Evolutionary conservation across 208 protist genomes (phyloP).

Genomic region (Acanthamoeba sp.): DNA sequence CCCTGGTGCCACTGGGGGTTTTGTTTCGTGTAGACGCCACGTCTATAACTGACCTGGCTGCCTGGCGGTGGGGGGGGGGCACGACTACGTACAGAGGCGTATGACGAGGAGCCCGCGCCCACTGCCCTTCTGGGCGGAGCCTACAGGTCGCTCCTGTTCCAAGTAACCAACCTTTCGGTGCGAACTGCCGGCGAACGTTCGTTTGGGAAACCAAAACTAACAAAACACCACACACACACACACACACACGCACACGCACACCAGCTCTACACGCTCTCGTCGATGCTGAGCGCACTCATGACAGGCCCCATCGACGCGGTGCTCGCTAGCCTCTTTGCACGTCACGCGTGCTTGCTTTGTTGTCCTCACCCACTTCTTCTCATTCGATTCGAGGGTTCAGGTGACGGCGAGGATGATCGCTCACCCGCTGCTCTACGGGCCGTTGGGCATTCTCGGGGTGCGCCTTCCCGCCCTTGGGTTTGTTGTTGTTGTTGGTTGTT

Average conservation of each 20-base stretch:
- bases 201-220: no score
- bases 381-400: no score
- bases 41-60: not conserved
- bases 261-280: not conserved
- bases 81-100: not conserved
- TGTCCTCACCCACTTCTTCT: not conserved
- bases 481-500: not conserved
- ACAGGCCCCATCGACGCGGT: not conserved
- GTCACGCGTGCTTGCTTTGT: not conserved
- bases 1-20: no score
- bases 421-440: not conserved
- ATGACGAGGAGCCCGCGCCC: not conserved
- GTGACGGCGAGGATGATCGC: conserved; percentile 8
- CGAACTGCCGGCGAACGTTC: no score
- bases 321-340: not conserved
- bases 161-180: not conserved
- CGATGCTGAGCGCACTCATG: not conserved
- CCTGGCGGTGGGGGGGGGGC: no score
- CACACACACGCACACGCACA: no score
- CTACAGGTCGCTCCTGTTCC: conserved; percentile 4
- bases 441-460: conserved; percentile 3
- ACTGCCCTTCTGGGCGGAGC: not conserved
- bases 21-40: not conserved
- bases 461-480: no score
- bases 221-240: no score